Base-by-base conservation (phyloP, 345 rosid genomes). In the Bruguiera gymnorhiza region DNA sequence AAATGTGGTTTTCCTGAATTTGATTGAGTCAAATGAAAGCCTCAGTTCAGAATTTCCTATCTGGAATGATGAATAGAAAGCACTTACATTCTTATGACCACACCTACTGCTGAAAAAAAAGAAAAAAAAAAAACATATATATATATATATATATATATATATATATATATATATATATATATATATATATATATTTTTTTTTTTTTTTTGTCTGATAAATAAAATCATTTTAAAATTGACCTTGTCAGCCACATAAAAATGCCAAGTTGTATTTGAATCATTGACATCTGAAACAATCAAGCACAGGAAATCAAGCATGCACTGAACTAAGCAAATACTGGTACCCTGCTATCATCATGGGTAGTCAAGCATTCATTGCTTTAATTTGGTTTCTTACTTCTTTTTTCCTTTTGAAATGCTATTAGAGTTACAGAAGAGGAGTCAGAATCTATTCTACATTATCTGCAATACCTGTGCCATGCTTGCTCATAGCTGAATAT, bases 401-500 rank as follows among this genome's bases (percentile, higher is more conserved):
- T 36, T 30, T 21, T 7, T 1, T 3, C 13, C 36, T 8, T 39
- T 39, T 39, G 3, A 39, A 39, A 60, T 21, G 16, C 48, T 29
- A 29, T 50, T 63, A 58, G n/a, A 31, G 53, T 31, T 26, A 21
- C 18, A 67, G 9, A 72, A 52, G 50, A 43, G 50, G 29, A 51
- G 37, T 64, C 65, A 55, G 16, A 15, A 65, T 23, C 32, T 53
- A 11, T 62, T 71, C 63, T 36, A 23, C 48, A 59, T 4, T 66
- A 73, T 52, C 31, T 60, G 63, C 67, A 67, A 56, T 81, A 94
- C 97, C 97, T 89, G 78, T 95, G 97, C 97, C 99, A 95, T 24
- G 99, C 97, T 84, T 95, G 99, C 80, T 95, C 99, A 63, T 95
- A 89, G 84, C 97, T 88, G 84, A 95, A 95, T 74, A 91, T 79